phyloP scores from a whole-genome alignment of 345 rosid species.

The Bruguiera sexangula region DNA sequence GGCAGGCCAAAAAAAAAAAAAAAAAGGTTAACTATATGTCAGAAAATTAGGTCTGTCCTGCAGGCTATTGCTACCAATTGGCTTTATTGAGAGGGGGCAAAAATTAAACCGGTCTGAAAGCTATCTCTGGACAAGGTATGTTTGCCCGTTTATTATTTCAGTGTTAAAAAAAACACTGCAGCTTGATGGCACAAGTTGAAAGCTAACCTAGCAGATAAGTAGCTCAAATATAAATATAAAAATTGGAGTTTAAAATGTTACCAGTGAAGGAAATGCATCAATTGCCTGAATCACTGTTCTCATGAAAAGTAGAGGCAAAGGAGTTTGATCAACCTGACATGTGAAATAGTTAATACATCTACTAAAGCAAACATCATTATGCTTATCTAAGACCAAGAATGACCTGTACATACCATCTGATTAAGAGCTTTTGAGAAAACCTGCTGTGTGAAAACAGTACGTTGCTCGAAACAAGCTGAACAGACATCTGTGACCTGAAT shows the following conservation, averaged over 20 bases:
- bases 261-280: conserved; percentile 93
- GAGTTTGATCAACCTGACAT: conserved; percentile 86
- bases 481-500: conserved; percentile 89
- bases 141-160: too few species aligned
- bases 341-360: conserved; percentile 20
- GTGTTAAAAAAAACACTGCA: too few species aligned
- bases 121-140: too few species aligned
- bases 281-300: conserved; percentile 97
- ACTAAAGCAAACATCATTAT: conserved; percentile 9
- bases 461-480: conserved; percentile 96
- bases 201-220: background rate
- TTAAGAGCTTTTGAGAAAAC: conserved; percentile 92
- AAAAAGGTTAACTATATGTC: too few species aligned
- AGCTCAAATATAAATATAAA: background rate
- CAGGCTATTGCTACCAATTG: background rate
- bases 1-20: too few species aligned
- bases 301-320: conserved; percentile 92
- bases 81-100: too few species aligned
- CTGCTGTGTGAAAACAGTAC: conserved; percentile 93
- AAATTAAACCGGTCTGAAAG: too few species aligned
- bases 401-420: conserved; percentile 66
- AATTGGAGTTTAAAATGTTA: conserved; percentile 25
- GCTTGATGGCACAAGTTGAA: background rate
- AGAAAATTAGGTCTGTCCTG: too few species aligned
- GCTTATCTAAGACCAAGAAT: conserved; percentile 1